These are phyloP conservation scores for Aureobasidium melanogenum DNA, from an alignment of 2,329 filamentous ascomycete genomes.

Conservation along the genomic window DNA sequence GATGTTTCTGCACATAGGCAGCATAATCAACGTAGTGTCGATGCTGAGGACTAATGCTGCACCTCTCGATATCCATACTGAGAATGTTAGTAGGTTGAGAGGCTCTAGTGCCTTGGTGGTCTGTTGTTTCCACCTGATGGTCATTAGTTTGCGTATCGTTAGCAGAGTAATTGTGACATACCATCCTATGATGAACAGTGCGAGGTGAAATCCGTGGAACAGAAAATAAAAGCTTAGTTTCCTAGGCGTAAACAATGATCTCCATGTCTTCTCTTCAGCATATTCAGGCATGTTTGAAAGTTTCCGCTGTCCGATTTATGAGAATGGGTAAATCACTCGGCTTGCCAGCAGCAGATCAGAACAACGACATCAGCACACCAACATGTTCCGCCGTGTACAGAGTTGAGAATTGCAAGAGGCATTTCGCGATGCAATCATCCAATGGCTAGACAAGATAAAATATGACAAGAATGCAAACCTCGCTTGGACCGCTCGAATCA, in stretches of 20 bases:
- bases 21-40: conserved; percentile 76
- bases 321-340: not conserved
- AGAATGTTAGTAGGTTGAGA: conserved; percentile 74
- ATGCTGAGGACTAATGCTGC: conserved; percentile 78
- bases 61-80: conserved; percentile 93
- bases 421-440: not conserved
- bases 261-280: conserved; percentile 2
- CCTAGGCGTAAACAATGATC: conserved; percentile 25
- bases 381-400: not conserved
- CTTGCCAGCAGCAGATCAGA: not conserved
- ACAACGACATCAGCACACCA: not conserved
- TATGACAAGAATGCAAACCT: not conserved
- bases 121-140: conserved; percentile 68
- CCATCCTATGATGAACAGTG: conserved; percentile 30
- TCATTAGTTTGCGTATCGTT: conserved; percentile 15
- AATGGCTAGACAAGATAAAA: not conserved
- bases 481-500: not conserved
- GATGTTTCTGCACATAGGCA: conserved; percentile 91
- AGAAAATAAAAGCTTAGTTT: conserved; percentile 29
- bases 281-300: not conserved
- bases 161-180: conserved; percentile 13
- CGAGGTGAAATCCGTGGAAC: conserved; percentile 30
- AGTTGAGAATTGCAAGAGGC: not conserved
- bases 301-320: not conserved
- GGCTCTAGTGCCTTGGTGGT: conserved; percentile 58